These are phyloP conservation scores for Brassica rapa DNA, from an alignment of 345 rosid genomes.

Conservation along the genomic window DNA sequence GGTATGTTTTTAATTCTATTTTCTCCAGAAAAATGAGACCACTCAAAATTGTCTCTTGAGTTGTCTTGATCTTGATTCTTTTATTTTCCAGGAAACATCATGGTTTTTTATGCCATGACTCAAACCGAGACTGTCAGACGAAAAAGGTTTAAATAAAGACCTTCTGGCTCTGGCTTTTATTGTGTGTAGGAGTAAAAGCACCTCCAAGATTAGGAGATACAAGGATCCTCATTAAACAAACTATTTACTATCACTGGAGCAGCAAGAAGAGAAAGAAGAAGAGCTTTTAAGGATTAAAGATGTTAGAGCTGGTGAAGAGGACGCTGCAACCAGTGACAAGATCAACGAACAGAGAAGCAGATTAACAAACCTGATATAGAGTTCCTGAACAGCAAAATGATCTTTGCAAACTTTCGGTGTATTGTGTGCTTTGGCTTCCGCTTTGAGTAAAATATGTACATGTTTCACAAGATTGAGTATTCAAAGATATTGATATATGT, in stretches of 20 bases:
- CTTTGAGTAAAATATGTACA: background rate
- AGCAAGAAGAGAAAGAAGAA: background rate
- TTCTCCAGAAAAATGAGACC: background rate
- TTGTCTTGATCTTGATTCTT: background rate
- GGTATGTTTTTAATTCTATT: background rate
- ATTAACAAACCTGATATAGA: background rate
- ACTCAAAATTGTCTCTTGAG: background rate
- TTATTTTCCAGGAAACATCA: background rate
- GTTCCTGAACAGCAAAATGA: background rate
- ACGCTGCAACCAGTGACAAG: background rate
- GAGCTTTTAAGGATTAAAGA: background rate
- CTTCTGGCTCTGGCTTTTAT: background rate
- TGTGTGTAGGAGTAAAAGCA: background rate
- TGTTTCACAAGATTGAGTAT: background rate
- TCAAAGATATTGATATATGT: background rate
- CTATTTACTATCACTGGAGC: background rate
- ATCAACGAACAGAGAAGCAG: background rate
- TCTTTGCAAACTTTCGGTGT: background rate
- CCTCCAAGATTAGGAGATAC: background rate
- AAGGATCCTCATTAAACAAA: background rate
- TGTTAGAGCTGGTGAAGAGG: background rate
- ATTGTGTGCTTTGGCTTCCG: background rate
- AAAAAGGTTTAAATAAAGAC: background rate
- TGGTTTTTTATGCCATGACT: background rate
- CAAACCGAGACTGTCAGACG: background rate